Evolutionary conservation across 1,284 basidiomycete species (phyloP).

Genomic region (Papiliotrema laurentii): DNA sequence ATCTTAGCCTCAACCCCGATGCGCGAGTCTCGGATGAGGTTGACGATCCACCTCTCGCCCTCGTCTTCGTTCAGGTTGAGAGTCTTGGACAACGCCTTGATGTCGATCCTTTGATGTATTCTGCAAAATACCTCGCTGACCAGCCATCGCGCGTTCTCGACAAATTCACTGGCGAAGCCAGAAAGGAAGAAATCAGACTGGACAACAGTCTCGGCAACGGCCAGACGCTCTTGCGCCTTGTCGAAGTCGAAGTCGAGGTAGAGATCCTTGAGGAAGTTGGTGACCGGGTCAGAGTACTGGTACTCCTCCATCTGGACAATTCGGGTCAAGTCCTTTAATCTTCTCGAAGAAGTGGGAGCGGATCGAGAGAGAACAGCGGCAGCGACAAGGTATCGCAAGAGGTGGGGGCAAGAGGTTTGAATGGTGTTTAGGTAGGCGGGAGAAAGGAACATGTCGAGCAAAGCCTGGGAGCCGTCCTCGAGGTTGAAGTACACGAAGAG

Average conservation of each 20-base stretch:
- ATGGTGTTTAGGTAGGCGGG: constrained; percentile 97
- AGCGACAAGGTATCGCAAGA: constrained; percentile 88
- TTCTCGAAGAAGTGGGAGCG: constrained; percentile 53
- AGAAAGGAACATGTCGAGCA: constrained; percentile 93
- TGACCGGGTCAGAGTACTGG: constrained; percentile 91
- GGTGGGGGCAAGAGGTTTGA: constrained; percentile 92
- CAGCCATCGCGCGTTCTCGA: constrained; percentile 92
- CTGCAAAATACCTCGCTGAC: constrained; percentile 97
- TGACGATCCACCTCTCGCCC: constrained; percentile 99
- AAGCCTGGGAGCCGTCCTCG: constrained; percentile 66
- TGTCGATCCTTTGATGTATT: constrained; percentile 95
- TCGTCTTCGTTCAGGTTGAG: constrained; percentile 88
- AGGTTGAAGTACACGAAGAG: constrained; percentile 99
- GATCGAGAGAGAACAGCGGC: constrained; percentile 90
- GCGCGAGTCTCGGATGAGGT: constrained; percentile 92
- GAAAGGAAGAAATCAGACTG: constrained; percentile 90
- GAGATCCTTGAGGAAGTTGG: constrained; percentile 85
- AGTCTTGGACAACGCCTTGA: constrained; percentile 88
- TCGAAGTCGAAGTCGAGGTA: constrained; percentile 91
- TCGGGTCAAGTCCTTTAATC: constrained; percentile 81
- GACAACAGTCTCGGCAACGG: constrained; percentile 75
- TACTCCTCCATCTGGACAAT: constrained; percentile 91
- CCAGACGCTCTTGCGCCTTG: constrained; percentile 77
- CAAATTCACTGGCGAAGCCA: constrained; percentile 84
- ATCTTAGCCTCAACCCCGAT: constrained; percentile 96